Conservation (phyloP, 768 basidiomycete species). For the Mycena albidolilacea region DNA sequence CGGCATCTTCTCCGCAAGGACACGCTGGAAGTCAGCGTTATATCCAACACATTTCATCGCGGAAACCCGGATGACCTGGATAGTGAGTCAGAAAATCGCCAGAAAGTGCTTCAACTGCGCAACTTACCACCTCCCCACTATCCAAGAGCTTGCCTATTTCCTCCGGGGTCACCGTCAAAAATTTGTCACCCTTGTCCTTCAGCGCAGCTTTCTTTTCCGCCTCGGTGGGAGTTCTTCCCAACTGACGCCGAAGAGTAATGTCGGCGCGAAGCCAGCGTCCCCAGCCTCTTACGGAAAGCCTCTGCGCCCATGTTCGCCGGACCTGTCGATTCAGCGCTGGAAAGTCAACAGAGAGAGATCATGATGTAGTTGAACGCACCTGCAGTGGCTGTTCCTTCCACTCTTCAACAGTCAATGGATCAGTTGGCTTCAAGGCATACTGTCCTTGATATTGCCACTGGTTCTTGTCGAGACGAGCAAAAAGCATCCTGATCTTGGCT, state of each 20-base stretch:
- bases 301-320: background rate
- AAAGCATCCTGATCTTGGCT: background rate
- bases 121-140: conserved; percentile 18
- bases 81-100: background rate
- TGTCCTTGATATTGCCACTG: conserved; percentile 51
- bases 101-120: background rate
- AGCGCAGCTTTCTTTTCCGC: background rate
- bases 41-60: conserved; percentile 24
- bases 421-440: conserved; percentile 39
- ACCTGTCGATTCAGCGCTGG: conserved; percentile 4
- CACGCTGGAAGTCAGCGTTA: conserved; percentile 11
- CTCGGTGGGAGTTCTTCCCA: no score
- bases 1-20: conserved; percentile 16
- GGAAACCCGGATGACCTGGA: conserved; percentile 9
- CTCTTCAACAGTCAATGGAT: conserved; percentile 44
- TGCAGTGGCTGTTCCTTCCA: conserved; percentile 40
- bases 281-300: no score
- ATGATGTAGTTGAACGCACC: background rate
- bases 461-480: conserved; percentile 34
- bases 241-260: no score
- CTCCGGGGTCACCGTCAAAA: conserved; percentile 14
- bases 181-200: background rate
- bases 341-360: background rate
- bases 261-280: no score
- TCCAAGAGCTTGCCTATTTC: conserved; percentile 20